Evolutionary conservation across 768 basidiomycete species (phyloP), one percentile per base, ranked within the genome.

Genomic region (Fibroporia radiculosa): DNA sequence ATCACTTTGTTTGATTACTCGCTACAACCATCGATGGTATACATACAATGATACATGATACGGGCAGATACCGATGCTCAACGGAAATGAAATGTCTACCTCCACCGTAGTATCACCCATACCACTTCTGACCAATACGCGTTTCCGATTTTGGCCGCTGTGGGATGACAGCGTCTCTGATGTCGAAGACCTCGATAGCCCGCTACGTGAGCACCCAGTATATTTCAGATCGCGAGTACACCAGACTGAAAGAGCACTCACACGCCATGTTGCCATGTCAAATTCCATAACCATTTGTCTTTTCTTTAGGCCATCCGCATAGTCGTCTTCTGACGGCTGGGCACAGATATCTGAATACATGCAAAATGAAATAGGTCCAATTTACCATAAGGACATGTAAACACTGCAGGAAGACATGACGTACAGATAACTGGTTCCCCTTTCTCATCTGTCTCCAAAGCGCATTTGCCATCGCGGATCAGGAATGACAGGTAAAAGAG

Each of bases 401-500:
- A n/a, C 24, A 22, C 14, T 26, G 23, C 10, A 1, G 12, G 24
- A 3, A 26, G 22, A 37, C 16, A 25, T 7, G 14, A 38, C 82
- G 51, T 58, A 91, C 90, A 83, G 37, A 93, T 78, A 16, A 81
- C 60, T 6, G 89, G 84, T 54, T 88, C 81, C 1, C 82, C 84
- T 1, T 84, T 70, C 6, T 77, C 69, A 25, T 74, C 68, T 5
- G 75, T 73, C 51, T 91, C 84, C 23, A 89, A 69, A 10, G 83
- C 82, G 47, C 82, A 88, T 56, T 78, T 76, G 2, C 85, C 91
- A 51, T 93, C 88, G 24, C 86, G 76, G 36, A 96, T 86, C 49
- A 96, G 72, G 66, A 99, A 98, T 0, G 90, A 91, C 2, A 95
- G 72, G 57, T 96, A 93, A 62, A 99, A 98, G 19, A 95, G 70